phyloP scores from a whole-genome alignment of 2,329 filamentous ascomycete genomes.

The Penicillium sp. region DNA sequence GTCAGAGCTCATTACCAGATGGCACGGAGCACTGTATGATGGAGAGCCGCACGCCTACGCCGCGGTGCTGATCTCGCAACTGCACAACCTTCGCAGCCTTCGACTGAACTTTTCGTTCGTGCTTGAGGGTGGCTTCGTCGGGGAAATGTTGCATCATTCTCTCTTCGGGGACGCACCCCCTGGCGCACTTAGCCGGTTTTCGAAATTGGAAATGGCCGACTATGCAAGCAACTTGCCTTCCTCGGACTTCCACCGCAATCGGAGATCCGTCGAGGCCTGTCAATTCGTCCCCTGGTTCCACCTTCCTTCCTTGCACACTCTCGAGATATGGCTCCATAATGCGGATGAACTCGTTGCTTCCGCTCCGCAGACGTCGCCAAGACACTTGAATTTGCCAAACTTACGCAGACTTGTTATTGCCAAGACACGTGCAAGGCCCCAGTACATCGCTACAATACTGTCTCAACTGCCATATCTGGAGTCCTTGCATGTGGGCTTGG shows the following conservation, averaged over 20 bases:
- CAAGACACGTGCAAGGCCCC: background rate
- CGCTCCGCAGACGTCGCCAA: background rate
- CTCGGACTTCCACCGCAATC: too few relatives aligned
- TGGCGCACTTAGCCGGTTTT: background rate
- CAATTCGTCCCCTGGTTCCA: conserved; percentile 6
- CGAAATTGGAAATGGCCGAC: conserved; percentile 1
- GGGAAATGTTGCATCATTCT: background rate
- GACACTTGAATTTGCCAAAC: background rate
- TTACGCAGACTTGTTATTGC: background rate
- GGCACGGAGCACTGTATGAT: background rate
- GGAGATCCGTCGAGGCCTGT: too few relatives aligned
- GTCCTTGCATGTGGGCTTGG: background rate
- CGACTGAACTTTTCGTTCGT: conserved; percentile 1
- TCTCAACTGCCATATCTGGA: background rate
- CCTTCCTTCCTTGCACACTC: conserved; percentile 1
- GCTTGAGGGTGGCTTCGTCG: background rate
- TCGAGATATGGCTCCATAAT: conserved; percentile 5
- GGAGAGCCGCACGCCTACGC: background rate
- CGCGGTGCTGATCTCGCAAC: background rate
- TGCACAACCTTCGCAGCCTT: conserved; percentile 2
- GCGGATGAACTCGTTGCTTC: background rate
- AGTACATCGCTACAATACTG: background rate
- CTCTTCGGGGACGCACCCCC: background rate
- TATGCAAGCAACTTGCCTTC: conserved; percentile 2
- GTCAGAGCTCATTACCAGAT: background rate